Conservation (phyloP, 1,284 basidiomycete genomes). For the Kwoniella shivajii region DNA sequence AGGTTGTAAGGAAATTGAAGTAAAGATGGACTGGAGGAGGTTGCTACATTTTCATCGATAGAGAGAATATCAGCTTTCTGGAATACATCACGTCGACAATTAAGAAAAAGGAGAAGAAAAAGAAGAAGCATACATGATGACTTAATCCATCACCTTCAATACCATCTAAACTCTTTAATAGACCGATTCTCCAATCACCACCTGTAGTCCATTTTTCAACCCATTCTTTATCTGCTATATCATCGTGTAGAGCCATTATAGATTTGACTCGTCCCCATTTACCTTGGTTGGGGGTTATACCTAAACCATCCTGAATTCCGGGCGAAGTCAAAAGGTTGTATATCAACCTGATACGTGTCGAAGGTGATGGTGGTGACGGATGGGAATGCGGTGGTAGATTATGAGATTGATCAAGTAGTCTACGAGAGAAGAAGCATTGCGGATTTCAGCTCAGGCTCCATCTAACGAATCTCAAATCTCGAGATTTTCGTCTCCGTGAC, state of each 20-base stretch:
- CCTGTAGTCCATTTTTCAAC: conserved; percentile 46
- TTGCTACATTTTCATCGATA: conserved; percentile 60
- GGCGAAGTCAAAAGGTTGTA: conserved; percentile 73
- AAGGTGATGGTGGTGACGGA: conserved; percentile 62
- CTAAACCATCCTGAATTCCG: conserved; percentile 71
- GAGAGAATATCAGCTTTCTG: conserved; percentile 53
- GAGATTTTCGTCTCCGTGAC: not conserved
- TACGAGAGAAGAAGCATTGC: conserved; percentile 5
- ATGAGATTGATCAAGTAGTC: conserved; percentile 28
- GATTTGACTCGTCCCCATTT: conserved; percentile 78
- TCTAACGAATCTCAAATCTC: not conserved
- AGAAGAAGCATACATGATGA: conserved; percentile 28
- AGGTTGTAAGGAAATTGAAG: conserved; percentile 82
- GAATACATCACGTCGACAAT: not conserved
- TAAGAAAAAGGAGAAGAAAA: not conserved
- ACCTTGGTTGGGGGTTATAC: conserved; percentile 68
- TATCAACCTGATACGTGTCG: conserved; percentile 68
- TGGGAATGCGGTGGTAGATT: conserved; percentile 66
- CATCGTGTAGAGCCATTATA: conserved; percentile 80
- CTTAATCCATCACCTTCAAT: conserved; percentile 44
- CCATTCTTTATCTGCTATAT: conserved; percentile 59
- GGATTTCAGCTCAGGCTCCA: not conserved
- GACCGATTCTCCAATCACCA: conserved; percentile 60
- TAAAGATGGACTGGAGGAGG: conserved; percentile 88
- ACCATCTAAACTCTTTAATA: conserved; percentile 58